Base-by-base conservation (phyloP, 306 rosid genomes). In the Mimosa pudica region DNA sequence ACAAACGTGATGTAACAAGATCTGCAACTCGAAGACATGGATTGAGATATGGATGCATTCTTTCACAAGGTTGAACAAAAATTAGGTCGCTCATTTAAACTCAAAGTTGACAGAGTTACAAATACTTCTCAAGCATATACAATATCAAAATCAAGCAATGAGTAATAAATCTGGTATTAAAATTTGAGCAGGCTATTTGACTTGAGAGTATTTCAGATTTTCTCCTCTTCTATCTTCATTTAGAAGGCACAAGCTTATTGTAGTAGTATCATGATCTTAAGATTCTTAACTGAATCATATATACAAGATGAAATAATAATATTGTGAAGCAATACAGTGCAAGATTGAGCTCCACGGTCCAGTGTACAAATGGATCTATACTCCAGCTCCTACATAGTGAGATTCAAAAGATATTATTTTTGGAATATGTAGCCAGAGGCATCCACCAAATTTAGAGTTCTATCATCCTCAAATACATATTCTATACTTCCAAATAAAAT, bases 1-100 rank as follows among this genome's bases (percentile, higher is more conserved):
- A 93, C 84, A 93, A 90, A 93, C 93, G 97, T 93, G 77, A 90
- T 90, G 82, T 92, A 89, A 82, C 97, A 93, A 80, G 97, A 93
- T 86, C 94, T 86, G 86, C 97, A 93, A 84, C 85, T 96, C 77
- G 88, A 86, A 77, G 96, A 84, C 79, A 95, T 95, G 98, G 30
- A 24, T 24, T 24, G 30, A 24, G 30, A 24, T 24, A 24, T 24
- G 30, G 63, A 57, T 8, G 97, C 93, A 87, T 80, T 90, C 98
- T 80, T 93, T 95, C 77, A 96, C 90, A 64, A 75, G 83, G 76
- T 82, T 18, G 52, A 73, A 64, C 36, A 52, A 65, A 73, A 58
- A 36, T 69, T 78, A 35, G 36, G 33, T 74, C 47, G 61, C 52
- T 71, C 80, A 70, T 13, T 52, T 80, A 33, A 55, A 61, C 69